These are phyloP conservation scores for Fagus sylvatica DNA, from an alignment of 306 rosid species.

Conservation along the genomic window DNA sequence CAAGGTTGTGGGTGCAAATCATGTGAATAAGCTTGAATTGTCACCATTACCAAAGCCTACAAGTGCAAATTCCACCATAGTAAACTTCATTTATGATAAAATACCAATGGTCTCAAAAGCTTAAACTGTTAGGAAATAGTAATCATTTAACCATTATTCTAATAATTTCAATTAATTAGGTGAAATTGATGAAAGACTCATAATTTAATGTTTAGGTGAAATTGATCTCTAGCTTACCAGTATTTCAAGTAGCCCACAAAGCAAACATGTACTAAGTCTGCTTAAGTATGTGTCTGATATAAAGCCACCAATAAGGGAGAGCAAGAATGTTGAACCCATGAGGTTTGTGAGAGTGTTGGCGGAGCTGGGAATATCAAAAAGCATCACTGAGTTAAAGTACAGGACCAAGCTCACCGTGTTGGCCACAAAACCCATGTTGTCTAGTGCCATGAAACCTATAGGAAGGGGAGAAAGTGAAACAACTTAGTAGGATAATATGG, in stretches of 20 bases:
- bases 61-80: not conserved
- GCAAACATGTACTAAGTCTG: slow-evolving; percentile 60
- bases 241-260: slow-evolving; percentile 66
- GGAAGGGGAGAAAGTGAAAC: no score
- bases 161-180: no score
- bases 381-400: slow-evolving; percentile 62
- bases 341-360: slow-evolving; percentile 86
- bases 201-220: no score
- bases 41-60: slow-evolving; percentile 58
- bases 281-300: slow-evolving; percentile 75
- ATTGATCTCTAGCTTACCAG: slow-evolving; percentile 38
- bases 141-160: no score
- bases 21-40: slow-evolving; percentile 55
- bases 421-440: slow-evolving; percentile 84
- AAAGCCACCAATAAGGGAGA: slow-evolving; percentile 76
- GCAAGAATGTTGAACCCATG: slow-evolving; percentile 74
- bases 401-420: slow-evolving; percentile 75
- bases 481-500: no score
- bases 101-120: no score
- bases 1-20: slow-evolving; percentile 50
- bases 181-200: no score
- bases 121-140: no score
- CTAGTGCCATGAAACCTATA: slow-evolving; percentile 40
- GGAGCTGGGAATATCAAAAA: slow-evolving; percentile 49
- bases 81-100: no score